Evolutionary conservation across 2,329 filamentous ascomycete species (phyloP), one percentile per base, ranked within the genome.

Genomic region (Ophiosphaerella herpotricha): DNA sequence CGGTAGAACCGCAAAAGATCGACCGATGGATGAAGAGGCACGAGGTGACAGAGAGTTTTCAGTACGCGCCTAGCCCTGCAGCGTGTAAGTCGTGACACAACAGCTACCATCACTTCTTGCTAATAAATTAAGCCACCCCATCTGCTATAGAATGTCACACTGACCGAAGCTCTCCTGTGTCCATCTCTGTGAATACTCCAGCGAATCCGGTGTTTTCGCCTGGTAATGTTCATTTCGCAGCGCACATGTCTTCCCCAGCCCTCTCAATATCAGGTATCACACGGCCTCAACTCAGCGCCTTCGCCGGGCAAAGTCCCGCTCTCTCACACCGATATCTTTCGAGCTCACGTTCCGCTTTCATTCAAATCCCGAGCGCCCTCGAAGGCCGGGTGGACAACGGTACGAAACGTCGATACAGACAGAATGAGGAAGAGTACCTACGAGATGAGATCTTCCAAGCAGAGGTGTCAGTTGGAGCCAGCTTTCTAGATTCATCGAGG

Each of bases 1-100:
- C 9, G 34, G 60, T 66, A 24, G 50, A 58, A n/a, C 46, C 21
- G 9, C 45, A 55, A 35, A 63, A 61, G 42, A 60, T 63, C 16
- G 49, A 57, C 1, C 50, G 61, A n/a, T 64, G 54, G 61, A 66
- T 61, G 59, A 61, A 54, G 14, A 35, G 46, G 4, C 42, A 64
- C 11, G 39, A 39, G 3, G 52, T 66, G 9, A 5, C 34, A 16
- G 46, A 57, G 2, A 61, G 48, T 38, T 26, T 33, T 26, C 33
- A 54, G 26, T 64, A 64, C 46, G 46, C 53, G 7, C 57, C 58
- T 18, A 58, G 50, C 40, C 55, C 56, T 4, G 54, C 48, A 32
- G 54, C 48, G 57, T 50, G 58, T 64, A 55, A 58, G 58, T 55
- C 26, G 43, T 14, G 8, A 2, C 11, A 12, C 24, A 24, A 11